Base-by-base conservation (phyloP, 1,284 basidiomycete genomes). In the Austroboletus rostrupii region DNA sequence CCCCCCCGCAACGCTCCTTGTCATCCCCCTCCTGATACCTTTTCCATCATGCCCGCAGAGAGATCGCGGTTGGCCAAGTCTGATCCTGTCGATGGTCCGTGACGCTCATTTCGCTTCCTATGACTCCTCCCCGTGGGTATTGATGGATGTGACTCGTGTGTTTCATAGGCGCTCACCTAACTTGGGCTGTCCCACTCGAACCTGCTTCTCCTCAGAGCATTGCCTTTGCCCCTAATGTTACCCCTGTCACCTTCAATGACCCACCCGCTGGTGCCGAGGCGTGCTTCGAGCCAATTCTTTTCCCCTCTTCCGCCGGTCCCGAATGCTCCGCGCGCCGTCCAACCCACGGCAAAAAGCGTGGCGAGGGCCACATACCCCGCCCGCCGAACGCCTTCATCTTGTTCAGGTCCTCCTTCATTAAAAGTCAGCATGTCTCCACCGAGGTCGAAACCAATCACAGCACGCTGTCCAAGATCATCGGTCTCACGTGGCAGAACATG, bases 331-430 rank as follows among this genome's bases (percentile, higher is more conserved):
- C 70, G 62, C 56, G 62, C 61, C 46, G 71, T 67, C 43, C 55
- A 45, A 54, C 56, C 0, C 85, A 87, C 59, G 72, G 75, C 35
- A 84, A 80, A 72, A 85, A 84, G 69, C 83, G 81, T 63, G 76
- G 81, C 47, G 75, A 82, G 14, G 81, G 87, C 57, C 88, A 92
- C 61, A 86, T 92, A 59, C 90, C 90, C 42, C 81, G 90, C 17
- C 91, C 91, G 0, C 84, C 89, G 2, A 93, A 94, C 65, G 90
- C 91, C 29, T 94, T 92, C 69, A 93, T 94, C 61, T 77, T 94
- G 59, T 94, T 92, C 72, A 83, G 91, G 45, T 89, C 88, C 1
- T 78, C 80, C 37, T 90, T 90, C 58, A 89, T 91, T 59, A 82
- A 84, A 61, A 78, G 77, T 40, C 83, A 85, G 52, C 77, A 87